Conservation (phyloP, 2,329 filamentous ascomycete species). For the Microsporum audouinii region DNA sequence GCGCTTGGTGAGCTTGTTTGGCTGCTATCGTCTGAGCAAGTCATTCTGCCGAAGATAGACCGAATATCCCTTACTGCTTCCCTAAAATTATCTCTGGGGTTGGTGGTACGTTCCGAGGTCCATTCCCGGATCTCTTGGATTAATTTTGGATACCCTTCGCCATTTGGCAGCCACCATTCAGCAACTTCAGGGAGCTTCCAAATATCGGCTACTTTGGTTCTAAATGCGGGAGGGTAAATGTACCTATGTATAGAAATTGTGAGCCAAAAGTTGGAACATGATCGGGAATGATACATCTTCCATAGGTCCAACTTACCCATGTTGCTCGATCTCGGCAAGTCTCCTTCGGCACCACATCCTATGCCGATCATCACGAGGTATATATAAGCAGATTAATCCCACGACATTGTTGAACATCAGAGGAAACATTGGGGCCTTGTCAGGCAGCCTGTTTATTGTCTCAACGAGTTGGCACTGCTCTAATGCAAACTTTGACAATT, state of each 20-base stretch:
- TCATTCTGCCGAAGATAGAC: conserved; percentile 56
- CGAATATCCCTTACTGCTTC: conserved; percentile 65
- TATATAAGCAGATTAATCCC: conserved; percentile 63
- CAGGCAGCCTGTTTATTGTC: conserved; percentile 60
- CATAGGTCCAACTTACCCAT: conserved; percentile 51
- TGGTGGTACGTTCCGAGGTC: conserved; percentile 62
- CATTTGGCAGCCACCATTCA: conserved; percentile 81
- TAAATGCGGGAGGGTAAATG: conserved; percentile 64
- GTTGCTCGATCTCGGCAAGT: conserved; percentile 63
- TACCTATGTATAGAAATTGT: conserved; percentile 46
- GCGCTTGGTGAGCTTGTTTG: conserved; percentile 20
- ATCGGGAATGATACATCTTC: background rate
- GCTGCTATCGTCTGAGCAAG: conserved; percentile 38
- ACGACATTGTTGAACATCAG: conserved; percentile 65
- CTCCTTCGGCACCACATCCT: conserved; percentile 69
- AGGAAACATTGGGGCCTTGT: conserved; percentile 57
- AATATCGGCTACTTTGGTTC: conserved; percentile 61
- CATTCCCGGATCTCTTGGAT: conserved; percentile 68
- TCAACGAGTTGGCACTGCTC: conserved; percentile 69
- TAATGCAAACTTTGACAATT: conserved; percentile 53
- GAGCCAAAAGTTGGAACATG: too few species aligned
- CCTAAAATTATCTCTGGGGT: conserved; percentile 38
- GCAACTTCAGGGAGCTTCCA: conserved; percentile 62
- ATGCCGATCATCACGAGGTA: conserved; percentile 63
- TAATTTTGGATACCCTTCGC: conserved; percentile 62